These are phyloP conservation scores for Parathielavia hyrcaniae DNA, from an alignment of 495 filamentous ascomycete species.

Conservation along the genomic window DNA sequence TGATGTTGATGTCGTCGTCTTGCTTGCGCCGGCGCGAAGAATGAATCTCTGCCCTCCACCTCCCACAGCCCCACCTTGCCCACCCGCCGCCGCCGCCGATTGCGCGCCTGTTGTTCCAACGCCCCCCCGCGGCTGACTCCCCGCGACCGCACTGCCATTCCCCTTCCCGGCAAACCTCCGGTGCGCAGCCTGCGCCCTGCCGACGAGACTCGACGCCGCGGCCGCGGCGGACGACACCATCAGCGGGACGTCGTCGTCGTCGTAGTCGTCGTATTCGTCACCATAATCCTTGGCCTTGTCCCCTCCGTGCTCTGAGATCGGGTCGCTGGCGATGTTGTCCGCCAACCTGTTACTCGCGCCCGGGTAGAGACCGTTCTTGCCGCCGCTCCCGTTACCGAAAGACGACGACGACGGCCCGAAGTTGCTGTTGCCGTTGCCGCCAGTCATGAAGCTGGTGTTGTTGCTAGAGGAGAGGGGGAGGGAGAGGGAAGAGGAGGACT, in stretches of 20 bases:
- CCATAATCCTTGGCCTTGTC: constrained; percentile 24
- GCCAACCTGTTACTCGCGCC: constrained; percentile 26
- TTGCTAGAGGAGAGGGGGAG: constrained; percentile 3
- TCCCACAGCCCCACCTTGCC: background rate
- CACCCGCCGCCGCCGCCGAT: background rate
- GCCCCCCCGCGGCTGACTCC: background rate
- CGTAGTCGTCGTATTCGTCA: too few species aligned
- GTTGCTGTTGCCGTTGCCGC: background rate
- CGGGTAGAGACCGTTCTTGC: background rate
- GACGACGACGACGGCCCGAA: background rate
- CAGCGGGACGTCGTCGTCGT: constrained; percentile 44
- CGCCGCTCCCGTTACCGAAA: background rate
- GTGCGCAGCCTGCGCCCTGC: constrained; percentile 36
- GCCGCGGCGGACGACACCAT: constrained; percentile 27
- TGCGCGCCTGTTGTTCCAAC: background rate
- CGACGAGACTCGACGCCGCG: constrained; percentile 38
- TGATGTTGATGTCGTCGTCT: background rate
- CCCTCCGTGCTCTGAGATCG: constrained; percentile 33
- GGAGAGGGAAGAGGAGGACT: too few species aligned
- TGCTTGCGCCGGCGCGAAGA: background rate
- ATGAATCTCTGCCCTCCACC: constrained; percentile 39
- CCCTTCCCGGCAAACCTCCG: constrained; percentile 36
- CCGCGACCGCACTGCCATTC: background rate
- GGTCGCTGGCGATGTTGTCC: constrained; percentile 48
- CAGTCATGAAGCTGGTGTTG: background rate